Percentiles rank a stretch among this genome's conserved stretches.
Evolutionary conservation across 1,284 basidiomycete genomes (phyloP).

Genomic region (Melampsora abietis-canadensis): DNA sequence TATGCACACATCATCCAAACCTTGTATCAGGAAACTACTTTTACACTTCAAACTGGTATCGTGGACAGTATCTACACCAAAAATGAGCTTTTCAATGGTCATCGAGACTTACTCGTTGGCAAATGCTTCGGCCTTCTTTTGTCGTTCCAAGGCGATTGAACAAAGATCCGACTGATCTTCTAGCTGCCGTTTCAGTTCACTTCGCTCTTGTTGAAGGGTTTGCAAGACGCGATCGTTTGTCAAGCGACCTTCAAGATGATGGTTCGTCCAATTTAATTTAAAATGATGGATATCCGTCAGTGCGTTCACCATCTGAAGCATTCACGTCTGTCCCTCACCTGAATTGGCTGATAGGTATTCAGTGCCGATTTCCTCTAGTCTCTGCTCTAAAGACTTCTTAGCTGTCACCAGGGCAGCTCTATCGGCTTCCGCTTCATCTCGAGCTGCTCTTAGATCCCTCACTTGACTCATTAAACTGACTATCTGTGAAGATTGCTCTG

Average conservation of each 20-base stretch:
- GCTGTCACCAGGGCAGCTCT: constrained; percentile 73
- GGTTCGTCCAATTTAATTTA: neutral
- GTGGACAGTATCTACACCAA: neutral
- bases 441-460: constrained; percentile 70
- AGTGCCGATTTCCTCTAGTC: constrained; percentile 72
- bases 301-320: neutral
- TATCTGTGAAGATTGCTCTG: constrained; percentile 77
- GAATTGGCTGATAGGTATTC: constrained; percentile 69
- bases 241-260: constrained; percentile 50
- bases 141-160: constrained; percentile 66
- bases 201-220: constrained; percentile 69
- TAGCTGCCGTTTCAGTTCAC: constrained; percentile 71
- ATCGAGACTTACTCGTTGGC: constrained; percentile 60
- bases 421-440: constrained; percentile 80
- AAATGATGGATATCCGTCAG: neutral
- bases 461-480: constrained; percentile 78
- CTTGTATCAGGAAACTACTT: neutral
- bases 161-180: constrained; percentile 74
- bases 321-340: constrained; percentile 46
- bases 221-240: constrained; percentile 71
- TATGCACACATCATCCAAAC: neutral
- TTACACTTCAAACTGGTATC: neutral
- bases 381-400: constrained; percentile 71
- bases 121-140: constrained; percentile 73
- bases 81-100: neutral